phyloP scores from a whole-genome alignment of 352 stramenopile genomes.

The Pythium apleroticum region DNA sequence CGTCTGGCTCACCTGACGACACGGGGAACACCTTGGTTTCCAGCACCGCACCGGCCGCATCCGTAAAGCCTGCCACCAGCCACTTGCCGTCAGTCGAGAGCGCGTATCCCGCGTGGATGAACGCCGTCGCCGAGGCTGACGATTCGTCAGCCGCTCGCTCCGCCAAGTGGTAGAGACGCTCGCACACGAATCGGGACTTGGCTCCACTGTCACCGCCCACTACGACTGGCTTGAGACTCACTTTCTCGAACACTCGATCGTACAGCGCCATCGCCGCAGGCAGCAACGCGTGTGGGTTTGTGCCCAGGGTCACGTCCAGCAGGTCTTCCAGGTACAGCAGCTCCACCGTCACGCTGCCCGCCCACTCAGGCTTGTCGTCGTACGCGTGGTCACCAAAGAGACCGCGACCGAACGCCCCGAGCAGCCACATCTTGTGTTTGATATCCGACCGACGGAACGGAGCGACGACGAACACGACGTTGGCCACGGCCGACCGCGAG shows the following conservation, averaged over 20 bases:
- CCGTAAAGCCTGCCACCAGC: constrained; percentile 51
- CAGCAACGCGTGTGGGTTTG: constrained; percentile 57
- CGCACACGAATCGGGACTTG: constrained; percentile 47
- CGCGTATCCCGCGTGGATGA: constrained; percentile 39
- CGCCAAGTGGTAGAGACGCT: constrained; percentile 64
- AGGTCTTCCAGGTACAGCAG: constrained; percentile 73
- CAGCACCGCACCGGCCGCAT: constrained; percentile 59
- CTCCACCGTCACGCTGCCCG: constrained; percentile 61
- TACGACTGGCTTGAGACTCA: constrained; percentile 46
- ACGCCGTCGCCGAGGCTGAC: neutral
- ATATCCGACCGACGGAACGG: constrained; percentile 63
- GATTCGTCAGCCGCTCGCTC: constrained; percentile 26
- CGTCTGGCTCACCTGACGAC: constrained; percentile 14
- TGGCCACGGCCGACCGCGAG: constrained; percentile 56
- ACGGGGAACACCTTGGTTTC: constrained; percentile 53
- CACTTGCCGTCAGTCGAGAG: constrained; percentile 60
- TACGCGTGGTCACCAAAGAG: constrained; percentile 43
- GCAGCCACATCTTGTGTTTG: constrained; percentile 70
- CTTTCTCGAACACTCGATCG: constrained; percentile 60
- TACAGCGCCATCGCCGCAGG: constrained; percentile 63
- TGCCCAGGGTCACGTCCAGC: constrained; percentile 62
- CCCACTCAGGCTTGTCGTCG: constrained; percentile 30
- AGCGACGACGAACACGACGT: constrained; percentile 70
- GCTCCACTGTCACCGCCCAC: neutral
- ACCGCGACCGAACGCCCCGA: constrained; percentile 61